Percentiles rank a stretch among this genome's conserved stretches.
Evolutionary conservation across 306 rosid genomes (phyloP).

Genomic region (Sphenostylis stenocarpa): DNA sequence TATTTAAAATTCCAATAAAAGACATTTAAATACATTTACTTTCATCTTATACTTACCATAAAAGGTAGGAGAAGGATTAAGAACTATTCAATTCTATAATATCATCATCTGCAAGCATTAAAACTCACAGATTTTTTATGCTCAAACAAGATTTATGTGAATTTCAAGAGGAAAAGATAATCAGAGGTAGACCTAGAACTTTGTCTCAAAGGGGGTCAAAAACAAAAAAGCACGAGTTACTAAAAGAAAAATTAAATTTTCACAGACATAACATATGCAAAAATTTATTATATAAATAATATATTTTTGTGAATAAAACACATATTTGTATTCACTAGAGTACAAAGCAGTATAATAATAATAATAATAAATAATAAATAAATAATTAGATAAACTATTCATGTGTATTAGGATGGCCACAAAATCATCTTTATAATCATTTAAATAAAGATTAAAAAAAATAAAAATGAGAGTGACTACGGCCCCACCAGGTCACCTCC

Average conservation of each 20-base stretch:
- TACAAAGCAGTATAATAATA: background rate
- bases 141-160: background rate
- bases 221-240: background rate
- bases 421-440: background rate
- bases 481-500: background rate
- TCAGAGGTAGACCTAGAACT: background rate
- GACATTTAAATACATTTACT: background rate
- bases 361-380: background rate
- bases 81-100: background rate
- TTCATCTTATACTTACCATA: background rate
- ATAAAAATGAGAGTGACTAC: background rate
- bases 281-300: background rate
- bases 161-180: slow-evolving; percentile 7
- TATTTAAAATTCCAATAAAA: background rate
- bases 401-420: background rate
- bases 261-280: background rate
- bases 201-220: background rate
- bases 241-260: background rate
- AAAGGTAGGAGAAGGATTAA: background rate
- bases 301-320: background rate
- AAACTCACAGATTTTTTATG: background rate
- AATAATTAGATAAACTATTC: background rate
- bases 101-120: background rate
- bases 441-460: background rate
- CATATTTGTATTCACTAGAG: background rate